phyloP scores from a whole-genome alignment of 2,329 filamentous ascomycete genomes.

The Ceratocystis colombiana region DNA sequence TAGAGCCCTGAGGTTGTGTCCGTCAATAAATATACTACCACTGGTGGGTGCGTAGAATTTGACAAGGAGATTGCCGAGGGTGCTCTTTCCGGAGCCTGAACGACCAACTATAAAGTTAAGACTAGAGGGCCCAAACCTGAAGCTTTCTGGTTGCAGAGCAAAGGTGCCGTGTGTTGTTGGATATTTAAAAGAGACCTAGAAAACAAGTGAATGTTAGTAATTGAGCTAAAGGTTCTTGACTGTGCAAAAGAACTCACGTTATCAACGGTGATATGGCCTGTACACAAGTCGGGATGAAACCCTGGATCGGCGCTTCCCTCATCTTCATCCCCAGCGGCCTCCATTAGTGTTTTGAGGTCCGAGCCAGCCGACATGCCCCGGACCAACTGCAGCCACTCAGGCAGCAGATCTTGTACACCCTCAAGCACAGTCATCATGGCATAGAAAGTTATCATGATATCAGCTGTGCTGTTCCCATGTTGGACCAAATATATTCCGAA shows the following conservation, averaged over 20 bases:
- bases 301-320: not conserved
- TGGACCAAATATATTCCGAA: constrained; percentile 65
- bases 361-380: constrained; percentile 69
- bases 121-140: constrained; percentile 54
- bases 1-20: constrained; percentile 48
- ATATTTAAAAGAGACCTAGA: constrained; percentile 68
- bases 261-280: not conserved
- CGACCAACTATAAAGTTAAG: constrained; percentile 40
- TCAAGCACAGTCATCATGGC: constrained; percentile 67
- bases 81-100: constrained; percentile 55
- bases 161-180: constrained; percentile 53
- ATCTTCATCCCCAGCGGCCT: constrained; percentile 29
- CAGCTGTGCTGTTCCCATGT: constrained; percentile 49
- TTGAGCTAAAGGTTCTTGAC: not conserved
- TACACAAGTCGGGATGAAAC: not conserved
- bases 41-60: constrained; percentile 60
- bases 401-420: constrained; percentile 61
- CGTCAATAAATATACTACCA: constrained; percentile 62
- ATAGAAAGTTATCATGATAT: constrained; percentile 78
- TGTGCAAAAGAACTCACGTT: not conserved
- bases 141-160: constrained; percentile 51
- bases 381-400: constrained; percentile 65
- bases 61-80: constrained; percentile 67
- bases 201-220: not conserved
- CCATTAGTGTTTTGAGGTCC: constrained; percentile 30